Evolutionary conservation across 495 filamentous ascomycete genomes (phyloP), one percentile per base, ranked within the genome.

Genomic region (Penicillium mononematosum): DNA sequence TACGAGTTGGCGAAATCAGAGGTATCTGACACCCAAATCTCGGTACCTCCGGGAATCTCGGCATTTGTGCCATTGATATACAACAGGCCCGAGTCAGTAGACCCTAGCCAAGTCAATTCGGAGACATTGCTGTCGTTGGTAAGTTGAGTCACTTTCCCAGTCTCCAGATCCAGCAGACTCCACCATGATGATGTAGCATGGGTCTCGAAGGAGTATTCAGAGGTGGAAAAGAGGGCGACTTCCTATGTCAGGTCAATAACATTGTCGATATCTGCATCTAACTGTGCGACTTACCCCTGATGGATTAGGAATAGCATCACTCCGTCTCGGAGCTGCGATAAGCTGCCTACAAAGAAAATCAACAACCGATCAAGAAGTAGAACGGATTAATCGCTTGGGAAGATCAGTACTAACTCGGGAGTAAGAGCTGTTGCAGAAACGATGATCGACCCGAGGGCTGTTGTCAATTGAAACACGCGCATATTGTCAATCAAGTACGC

Each of bases 1-100:
- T 42, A 70, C 67, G 65, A 71, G 5, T 65, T 61, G 2, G 39
- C 24, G 38, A 77, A 73, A 41, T 67, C 42, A 3, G 50, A 48
- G 9, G 65, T 60, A 46, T 74, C 67, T 1, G 75, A 68, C 12
- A 74, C 65, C 71, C 73, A 81, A 31, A 81, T 58, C 42, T 76
- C 70, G 10, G 73, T 65, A 25, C 75, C 76, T 22, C 76, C 74
- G 1, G 74, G 70, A 14, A 73, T 69, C 0, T 75, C 61, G 5
- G 70, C 67, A 45, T 79, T 79, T 16, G 75, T 78, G 53, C 64
- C 63, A 56, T 78, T 79, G 69, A 80, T 68, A 59, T 81, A 81
- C 34, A 81, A 55, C 31, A 81, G 56, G 16, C 70, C 69, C 3
- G 74, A 76, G 45, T 75, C 65, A 47, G 59, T 74, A 2, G 71